Conservation (phyloP, 2,329 filamentous ascomycete genomes). For the Fusarium coicis region DNA sequence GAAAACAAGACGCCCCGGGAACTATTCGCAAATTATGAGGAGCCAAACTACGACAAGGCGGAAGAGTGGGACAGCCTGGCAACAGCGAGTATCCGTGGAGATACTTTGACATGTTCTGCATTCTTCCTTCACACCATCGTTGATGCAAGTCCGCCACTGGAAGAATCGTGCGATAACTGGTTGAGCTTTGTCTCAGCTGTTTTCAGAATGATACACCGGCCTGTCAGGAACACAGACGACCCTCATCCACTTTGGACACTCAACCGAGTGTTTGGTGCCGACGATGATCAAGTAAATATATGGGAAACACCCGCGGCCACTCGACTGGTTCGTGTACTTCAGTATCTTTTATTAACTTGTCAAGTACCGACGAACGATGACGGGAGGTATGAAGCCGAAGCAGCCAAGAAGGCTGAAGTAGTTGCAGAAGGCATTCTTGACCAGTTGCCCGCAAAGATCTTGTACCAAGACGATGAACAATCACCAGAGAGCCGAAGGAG, state of each 20-base stretch:
- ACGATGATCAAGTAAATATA: not conserved
- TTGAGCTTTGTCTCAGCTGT: not conserved
- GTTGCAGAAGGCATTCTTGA: not conserved
- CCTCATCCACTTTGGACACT: not conserved
- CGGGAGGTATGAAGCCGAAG: accelerated
- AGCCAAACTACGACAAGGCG: not conserved
- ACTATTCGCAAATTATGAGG: not conserved
- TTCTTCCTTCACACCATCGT: not conserved
- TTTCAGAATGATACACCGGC: not conserved
- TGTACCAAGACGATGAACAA: not conserved
- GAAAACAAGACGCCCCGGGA: accelerated
- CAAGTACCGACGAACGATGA: not conserved
- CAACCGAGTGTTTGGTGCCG: not conserved
- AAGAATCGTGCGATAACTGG: not conserved
- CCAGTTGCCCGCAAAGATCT: not conserved
- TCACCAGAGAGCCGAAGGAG: accelerated
- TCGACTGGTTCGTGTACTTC: not conserved
- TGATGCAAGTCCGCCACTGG: not conserved
- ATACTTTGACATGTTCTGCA: not conserved
- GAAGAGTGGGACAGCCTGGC: not conserved
- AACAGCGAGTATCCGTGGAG: not conserved
- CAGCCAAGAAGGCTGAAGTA: not conserved
- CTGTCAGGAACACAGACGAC: accelerated
- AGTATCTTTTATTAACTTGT: accelerated
- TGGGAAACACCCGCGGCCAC: not conserved